Base-by-base conservation (phyloP, 2,329 filamentous ascomycete species). In the Huntiella bhutanensis region DNA sequence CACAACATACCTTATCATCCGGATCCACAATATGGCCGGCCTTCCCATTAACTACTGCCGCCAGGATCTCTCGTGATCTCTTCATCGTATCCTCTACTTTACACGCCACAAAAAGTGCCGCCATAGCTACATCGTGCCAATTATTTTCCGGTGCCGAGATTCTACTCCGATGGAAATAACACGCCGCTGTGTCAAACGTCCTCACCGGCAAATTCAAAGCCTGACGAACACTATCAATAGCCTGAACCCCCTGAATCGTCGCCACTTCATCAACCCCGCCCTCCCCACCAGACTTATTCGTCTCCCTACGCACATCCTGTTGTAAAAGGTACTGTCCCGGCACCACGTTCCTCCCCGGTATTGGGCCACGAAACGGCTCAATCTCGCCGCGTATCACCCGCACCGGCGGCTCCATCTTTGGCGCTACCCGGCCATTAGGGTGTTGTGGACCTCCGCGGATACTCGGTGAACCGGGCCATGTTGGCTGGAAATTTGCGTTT, bases 41-140 rank as follows among this genome's bases (percentile, higher is more conserved):
- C 62, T 86, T 91, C 34, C 93, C 65, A 57, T 94, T 95, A 62
- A 88, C 85, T 17, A 84, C 80, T 1, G 87, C 86, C 49, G 85
- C 92, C 12, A 96, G 68, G 51, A 98, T 92, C 52, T 98, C 91
- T 49, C 75, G 77, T 3, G 85, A 93, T 66, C 96, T 96, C 64
- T 98, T 98, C 53, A 95, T 73, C 0, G 91, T 98, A 60, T 98
- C 91, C 62, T 98, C 91, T 40, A 92, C 86, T 65, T 98, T 98
- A 68, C 88, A 96, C 2, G 87, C 87, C 2, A 87, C 82, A 57
- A 96, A 88, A 6, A 98, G 67, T 17, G 85, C 81, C 1, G 91
- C 85, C 5, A 91, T 75, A 0, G 88, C 85, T 1, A 85, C 87
- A 58, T 96, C 88, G 60, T 84, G 63, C 52, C 78, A 86, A 59